phyloP scores from a whole-genome alignment of 75 land plant genomes.

The Chamaecyparis obtusa region DNA sequence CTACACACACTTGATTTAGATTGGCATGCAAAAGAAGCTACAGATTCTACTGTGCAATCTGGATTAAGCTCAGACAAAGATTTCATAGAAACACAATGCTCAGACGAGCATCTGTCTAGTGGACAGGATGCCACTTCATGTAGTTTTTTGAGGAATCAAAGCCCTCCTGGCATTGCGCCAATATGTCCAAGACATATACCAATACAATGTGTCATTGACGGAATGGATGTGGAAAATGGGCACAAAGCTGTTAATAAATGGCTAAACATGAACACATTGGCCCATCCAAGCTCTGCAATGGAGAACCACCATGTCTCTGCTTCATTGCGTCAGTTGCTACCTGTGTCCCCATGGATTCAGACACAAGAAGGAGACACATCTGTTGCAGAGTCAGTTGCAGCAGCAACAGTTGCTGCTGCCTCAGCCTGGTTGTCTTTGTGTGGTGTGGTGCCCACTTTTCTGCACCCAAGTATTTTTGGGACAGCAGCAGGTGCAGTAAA shows the following conservation, averaged over 20 bases:
- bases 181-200: constrained; percentile 5
- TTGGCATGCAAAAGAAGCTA: background rate
- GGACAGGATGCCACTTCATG: background rate
- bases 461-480: background rate
- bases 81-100: background rate
- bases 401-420: constrained; percentile 5
- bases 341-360: constrained; percentile 13
- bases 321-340: background rate
- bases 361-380: background rate
- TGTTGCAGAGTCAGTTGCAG: background rate
- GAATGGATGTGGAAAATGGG: background rate
- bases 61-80: background rate
- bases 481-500: background rate
- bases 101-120: background rate
- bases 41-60: background rate
- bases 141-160: background rate
- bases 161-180: background rate
- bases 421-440: constrained; percentile 28
- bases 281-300: background rate
- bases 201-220: constrained; percentile 3
- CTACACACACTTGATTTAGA: background rate
- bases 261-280: background rate
- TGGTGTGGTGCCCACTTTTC: constrained; percentile 10
- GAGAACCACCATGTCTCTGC: background rate
- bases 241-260: background rate